Percentiles rank a stretch among this genome's conserved stretches.
These are phyloP conservation scores for Cercospora zeae-maydis DNA, from an alignment of 2,329 filamentous ascomycete species.

Conservation along the genomic window DNA sequence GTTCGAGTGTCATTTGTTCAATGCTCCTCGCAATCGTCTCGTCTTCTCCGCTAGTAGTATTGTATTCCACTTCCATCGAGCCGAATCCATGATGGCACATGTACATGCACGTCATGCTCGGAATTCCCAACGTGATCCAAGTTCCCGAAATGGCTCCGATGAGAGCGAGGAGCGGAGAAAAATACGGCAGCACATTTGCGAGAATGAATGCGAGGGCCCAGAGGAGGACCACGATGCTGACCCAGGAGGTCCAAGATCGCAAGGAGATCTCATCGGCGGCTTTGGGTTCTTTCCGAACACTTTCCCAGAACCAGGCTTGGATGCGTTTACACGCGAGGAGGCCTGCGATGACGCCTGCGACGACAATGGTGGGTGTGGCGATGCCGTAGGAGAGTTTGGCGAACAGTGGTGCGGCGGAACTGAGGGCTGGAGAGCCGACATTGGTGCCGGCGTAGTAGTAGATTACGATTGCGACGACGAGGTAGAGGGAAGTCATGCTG, in stretches of 20 bases:
- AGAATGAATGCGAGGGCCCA: constrained; percentile 66
- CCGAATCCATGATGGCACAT: constrained; percentile 13
- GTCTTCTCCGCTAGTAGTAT: not conserved
- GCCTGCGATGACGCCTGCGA: constrained; percentile 68
- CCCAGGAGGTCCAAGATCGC: constrained; percentile 46
- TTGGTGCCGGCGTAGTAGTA: constrained; percentile 61
- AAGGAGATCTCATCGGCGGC: constrained; percentile 36
- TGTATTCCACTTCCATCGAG: constrained; percentile 4
- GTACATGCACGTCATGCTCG: constrained; percentile 21
- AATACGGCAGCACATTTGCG: constrained; percentile 66
- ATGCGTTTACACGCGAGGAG: constrained; percentile 65
- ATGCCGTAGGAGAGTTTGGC: constrained; percentile 65
- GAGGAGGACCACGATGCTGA: constrained; percentile 51
- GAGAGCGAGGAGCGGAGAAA: constrained; percentile 63
- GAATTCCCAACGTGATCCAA: constrained; percentile 55
- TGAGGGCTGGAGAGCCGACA: constrained; percentile 64
- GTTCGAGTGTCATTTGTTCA: not conserved
- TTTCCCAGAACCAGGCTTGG: constrained; percentile 42
- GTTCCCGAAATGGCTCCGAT: constrained; percentile 60
- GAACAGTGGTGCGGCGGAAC: constrained; percentile 54
- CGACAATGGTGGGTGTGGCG: constrained; percentile 66
- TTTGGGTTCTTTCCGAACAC: constrained; percentile 1
- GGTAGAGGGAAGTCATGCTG: constrained; percentile 59
- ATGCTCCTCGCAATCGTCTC: not conserved
- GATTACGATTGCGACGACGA: constrained; percentile 65